phyloP scores from a whole-genome alignment of 192 early-diverging fungal species.

The Rhizophagus sp. region DNA sequence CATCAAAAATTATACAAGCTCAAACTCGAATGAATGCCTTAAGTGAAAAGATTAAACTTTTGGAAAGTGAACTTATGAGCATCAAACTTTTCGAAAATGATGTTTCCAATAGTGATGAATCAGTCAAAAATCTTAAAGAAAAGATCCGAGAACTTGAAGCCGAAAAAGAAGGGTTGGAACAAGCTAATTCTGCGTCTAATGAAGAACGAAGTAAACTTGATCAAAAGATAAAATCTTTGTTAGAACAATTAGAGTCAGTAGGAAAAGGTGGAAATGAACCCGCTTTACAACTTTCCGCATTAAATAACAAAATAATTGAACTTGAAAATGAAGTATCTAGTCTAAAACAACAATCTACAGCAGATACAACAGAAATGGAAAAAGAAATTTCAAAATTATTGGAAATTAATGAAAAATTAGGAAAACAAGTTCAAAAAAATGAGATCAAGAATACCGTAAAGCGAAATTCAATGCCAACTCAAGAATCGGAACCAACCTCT shows the following conservation, averaged over 20 bases:
- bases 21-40: slow-evolving; percentile 8
- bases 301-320: slow-evolving; percentile 9
- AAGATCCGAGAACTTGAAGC: slow-evolving; percentile 23
- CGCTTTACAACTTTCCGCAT: background rate
- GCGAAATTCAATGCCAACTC: background rate
- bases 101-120: background rate
- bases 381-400: slow-evolving; percentile 19
- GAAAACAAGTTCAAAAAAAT: slow-evolving; percentile 4
- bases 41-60: slow-evolving; percentile 5
- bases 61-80: slow-evolving; percentile 10
- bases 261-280: slow-evolving; percentile 8
- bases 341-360: background rate
- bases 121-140: background rate
- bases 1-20: background rate
- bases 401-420: slow-evolving; percentile 18
- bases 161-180: slow-evolving; percentile 21
- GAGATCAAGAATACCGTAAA: background rate
- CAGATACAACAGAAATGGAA: background rate
- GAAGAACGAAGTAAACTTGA: slow-evolving; percentile 25
- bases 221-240: slow-evolving; percentile 19
- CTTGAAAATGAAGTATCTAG: slow-evolving; percentile 4
- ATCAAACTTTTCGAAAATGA: background rate
- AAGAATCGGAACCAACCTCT: background rate
- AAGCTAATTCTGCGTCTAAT: background rate
- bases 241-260: background rate